A percentile compares a stretch with the other conserved stretches of the same genome.
Conservation (phyloP, 768 basidiomycete genomes). For the Boletus rufocinnamomeus region DNA sequence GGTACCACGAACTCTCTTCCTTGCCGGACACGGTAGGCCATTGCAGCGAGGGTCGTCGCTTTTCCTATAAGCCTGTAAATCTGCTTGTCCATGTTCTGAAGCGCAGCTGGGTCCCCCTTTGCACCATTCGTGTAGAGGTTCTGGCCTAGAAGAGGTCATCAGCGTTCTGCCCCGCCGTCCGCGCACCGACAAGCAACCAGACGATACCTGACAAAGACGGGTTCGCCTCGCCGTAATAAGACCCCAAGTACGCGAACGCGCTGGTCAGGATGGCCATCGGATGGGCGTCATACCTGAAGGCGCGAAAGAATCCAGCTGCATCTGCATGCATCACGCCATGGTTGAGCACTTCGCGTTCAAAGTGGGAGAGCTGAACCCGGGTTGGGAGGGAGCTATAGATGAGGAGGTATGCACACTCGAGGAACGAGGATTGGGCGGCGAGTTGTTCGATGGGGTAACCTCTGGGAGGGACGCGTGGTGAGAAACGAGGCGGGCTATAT, state of each 20-base stretch:
- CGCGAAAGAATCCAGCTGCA: constrained; percentile 66
- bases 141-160: constrained; percentile 53
- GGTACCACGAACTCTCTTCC: constrained; percentile 87
- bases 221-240: constrained; percentile 86
- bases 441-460: constrained; percentile 95
- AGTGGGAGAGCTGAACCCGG: constrained; percentile 56
- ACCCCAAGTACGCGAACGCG: constrained; percentile 85
- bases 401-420: constrained; percentile 84
- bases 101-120: constrained; percentile 61
- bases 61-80: constrained; percentile 89
- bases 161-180: background rate
- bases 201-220: constrained; percentile 75
- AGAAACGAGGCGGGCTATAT: background rate
- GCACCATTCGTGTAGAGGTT: constrained; percentile 73
- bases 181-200: background rate
- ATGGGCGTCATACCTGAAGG: constrained; percentile 88
- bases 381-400: constrained; percentile 85
- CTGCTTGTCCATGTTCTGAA: constrained; percentile 88
- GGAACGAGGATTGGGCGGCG: constrained; percentile 74
- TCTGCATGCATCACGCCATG: constrained; percentile 72
- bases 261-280: constrained; percentile 91
- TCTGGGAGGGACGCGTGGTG: constrained; percentile 39
- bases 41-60: constrained; percentile 87
- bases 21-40: constrained; percentile 93
- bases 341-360: constrained; percentile 75